Evolutionary conservation across 352 stramenopile species (phyloP), one percentile per base, ranked within the genome.

Genomic region (Phytophthora cryptogea): DNA sequence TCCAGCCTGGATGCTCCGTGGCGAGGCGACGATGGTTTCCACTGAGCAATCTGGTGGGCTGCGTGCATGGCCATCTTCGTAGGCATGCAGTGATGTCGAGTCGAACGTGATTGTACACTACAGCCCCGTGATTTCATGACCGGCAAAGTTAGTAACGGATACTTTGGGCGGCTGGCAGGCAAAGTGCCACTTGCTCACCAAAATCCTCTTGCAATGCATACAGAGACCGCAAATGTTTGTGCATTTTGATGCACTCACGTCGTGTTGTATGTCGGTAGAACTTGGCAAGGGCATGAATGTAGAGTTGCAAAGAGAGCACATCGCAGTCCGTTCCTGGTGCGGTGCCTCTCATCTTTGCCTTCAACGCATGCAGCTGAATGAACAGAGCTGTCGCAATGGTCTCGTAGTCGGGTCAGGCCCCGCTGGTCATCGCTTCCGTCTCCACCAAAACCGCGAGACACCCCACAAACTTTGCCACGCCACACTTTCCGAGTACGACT

Each of bases 361-460:
- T 66, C 59, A 62, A 62, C 52, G 35, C 43, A 28, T 30, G 52
- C 51, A 63, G 53, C 59, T 57, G 59, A 52, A 50, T 44, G 47
- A 59, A 54, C 33, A 51, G 16, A 46, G 55, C 31, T 59, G 39
- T 47, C 47, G 47, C 60, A 59, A 43, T 55, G 33, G 11, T 17
- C 14, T 16, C 23, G 32, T 54, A 35, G 35, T 54, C 47, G 35
- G 28, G 47, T 43, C 36, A 61, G 54, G 27, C 41, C n/a, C 7
- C 27, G 37, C 27, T 47, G 36, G 20, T 44, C 43, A 43, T 23
- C 14, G 39, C 17, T 45, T 65, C 47, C 55, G 62, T 66, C 62
- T 70, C 62, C 55, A 70, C 62, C 62, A 70, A 70, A 66, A 70
- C 11, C 31, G 14, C 44, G 42, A 39, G 41, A 14, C 53, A 53